A percentile compares a stretch with the other conserved stretches of the same genome.
Conservation (phyloP, 176 grass and related monocot genomes). For the Triticum timopheevii region DNA sequence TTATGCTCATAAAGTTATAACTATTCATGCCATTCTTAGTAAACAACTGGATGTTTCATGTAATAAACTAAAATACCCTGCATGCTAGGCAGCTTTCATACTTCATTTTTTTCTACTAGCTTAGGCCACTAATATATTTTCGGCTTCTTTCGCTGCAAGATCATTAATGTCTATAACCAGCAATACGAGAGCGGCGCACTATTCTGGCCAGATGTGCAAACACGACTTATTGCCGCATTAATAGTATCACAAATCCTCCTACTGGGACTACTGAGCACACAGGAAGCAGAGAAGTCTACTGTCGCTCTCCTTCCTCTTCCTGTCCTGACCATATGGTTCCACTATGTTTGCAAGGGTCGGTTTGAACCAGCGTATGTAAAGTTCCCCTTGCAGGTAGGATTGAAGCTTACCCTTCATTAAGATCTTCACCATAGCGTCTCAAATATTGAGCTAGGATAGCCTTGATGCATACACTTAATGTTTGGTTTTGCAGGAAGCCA, state of each 20-base stretch:
- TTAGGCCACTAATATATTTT: not conserved
- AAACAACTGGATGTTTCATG: slow-evolving; percentile 9
- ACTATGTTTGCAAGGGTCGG: slow-evolving; percentile 75
- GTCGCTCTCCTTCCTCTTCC: slow-evolving; percentile 74
- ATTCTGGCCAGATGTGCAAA: slow-evolving; percentile 96
- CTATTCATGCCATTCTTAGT: not conserved
- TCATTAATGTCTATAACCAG: slow-evolving; percentile 94
- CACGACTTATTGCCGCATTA: slow-evolving; percentile 55
- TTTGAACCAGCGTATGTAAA: slow-evolving; percentile 91
- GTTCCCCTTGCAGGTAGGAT: slow-evolving; percentile 75
- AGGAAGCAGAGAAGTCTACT: slow-evolving; percentile 55
- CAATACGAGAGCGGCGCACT: slow-evolving; percentile 80
- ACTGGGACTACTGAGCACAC: slow-evolving; percentile 79
- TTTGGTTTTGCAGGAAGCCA: slow-evolving; percentile 79
- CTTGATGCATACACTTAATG: not conserved
- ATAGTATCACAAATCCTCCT: slow-evolving; percentile 92
- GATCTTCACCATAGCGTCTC: not conserved
- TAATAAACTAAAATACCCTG: not conserved
- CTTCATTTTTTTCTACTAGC: not conserved
- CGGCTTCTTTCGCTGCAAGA: slow-evolving; percentile 49
- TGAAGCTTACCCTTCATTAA: slow-evolving; percentile 6
- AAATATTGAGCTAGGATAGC: slow-evolving; percentile 1
- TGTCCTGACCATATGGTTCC: slow-evolving; percentile 81
- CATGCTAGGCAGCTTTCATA: not conserved
- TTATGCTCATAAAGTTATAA: not conserved